These are phyloP conservation scores for Picochlorum sp. DNA, from an alignment of 139 green algal species.

Conservation along the genomic window DNA sequence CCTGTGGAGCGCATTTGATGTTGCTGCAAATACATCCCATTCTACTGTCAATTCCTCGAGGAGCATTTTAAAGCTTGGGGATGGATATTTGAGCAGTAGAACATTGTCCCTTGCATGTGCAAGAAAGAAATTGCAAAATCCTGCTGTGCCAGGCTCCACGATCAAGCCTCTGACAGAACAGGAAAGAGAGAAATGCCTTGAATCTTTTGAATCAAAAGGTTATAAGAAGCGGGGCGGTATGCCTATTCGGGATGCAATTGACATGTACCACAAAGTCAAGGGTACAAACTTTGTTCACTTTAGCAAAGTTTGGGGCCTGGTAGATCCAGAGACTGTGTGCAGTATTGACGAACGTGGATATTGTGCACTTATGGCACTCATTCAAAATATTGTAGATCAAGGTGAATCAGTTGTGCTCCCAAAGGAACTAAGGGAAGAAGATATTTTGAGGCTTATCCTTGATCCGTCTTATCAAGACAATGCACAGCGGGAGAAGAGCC, in stretches of 20 bases:
- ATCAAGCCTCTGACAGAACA: not conserved
- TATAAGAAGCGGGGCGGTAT: not conserved
- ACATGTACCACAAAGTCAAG: not conserved
- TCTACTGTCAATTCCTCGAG: not conserved
- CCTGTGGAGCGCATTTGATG: not conserved
- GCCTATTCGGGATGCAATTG: not conserved
- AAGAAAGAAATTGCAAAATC: too few species aligned
- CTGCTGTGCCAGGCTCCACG: not conserved
- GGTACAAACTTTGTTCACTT: not conserved
- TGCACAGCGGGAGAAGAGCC: too few species aligned
- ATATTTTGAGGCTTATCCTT: not conserved
- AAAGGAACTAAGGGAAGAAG: not conserved
- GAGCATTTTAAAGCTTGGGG: not conserved
- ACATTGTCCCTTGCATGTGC: not conserved
- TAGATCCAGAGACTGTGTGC: not conserved
- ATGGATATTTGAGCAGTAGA: not conserved
- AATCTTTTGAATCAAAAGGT: not conserved
- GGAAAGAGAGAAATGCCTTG: not conserved
- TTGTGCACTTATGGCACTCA: not conserved
- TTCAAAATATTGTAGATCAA: not conserved
- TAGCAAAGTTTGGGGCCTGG: not conserved
- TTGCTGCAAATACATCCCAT: too few species aligned
- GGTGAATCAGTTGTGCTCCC: not conserved
- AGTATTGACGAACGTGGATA: not conserved
- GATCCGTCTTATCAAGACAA: too few species aligned